Evolutionary conservation across 2,329 filamentous ascomycete species (phyloP), one percentile per base, ranked within the genome.

Genomic region (Magnaporthiopsis incrustans): DNA sequence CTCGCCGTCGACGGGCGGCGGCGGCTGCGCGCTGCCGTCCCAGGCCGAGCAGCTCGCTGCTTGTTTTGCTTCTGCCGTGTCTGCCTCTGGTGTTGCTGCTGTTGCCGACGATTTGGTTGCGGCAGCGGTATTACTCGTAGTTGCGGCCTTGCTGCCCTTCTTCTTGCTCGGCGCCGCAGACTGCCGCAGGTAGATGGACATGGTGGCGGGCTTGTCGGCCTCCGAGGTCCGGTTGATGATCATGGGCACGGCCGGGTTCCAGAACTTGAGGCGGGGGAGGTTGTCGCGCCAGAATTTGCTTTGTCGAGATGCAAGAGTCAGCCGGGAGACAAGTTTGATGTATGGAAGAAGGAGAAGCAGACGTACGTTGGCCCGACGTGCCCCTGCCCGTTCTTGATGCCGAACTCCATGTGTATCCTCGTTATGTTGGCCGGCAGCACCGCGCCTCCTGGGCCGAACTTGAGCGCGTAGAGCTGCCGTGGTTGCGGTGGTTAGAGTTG

Each of bases 261-360:
- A 89, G 79, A 88, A 99, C 82, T 99, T 97, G 69, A 99, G 82
- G 65, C 91, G 86, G 27, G 91, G 91, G 60, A 98, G 87, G 73
- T 87, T 89, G 66, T 88, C 81, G 68, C 85, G 86, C 91, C 92
- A 97, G 83, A 99, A 97, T 79, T 91, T 91, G 72, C 93, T 96
- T 68, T 35, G 33, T 30, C 74, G 7, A 7, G 11, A 26, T 26
- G 6, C 18, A 38, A 38, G 6, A 10, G 35, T 61, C 18, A 57
- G 18, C 44, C 18, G 3, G 10, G 32, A 32, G 30, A 32, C 7
- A 4, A 32, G 30, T n/a, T n/a, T n/a, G n/a, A n/a, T n/a, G n/a
- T n/a, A n/a, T n/a, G n/a, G n/a, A n/a, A n/a, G n/a, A n/a, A n/a
- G n/a, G n/a, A n/a, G n/a, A n/a, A n/a, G n/a, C n/a, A n/a, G n/a